These are phyloP conservation scores for Alopecurus myosuroides DNA, from an alignment of 176 grass and related monocot species.

Conservation along the genomic window DNA sequence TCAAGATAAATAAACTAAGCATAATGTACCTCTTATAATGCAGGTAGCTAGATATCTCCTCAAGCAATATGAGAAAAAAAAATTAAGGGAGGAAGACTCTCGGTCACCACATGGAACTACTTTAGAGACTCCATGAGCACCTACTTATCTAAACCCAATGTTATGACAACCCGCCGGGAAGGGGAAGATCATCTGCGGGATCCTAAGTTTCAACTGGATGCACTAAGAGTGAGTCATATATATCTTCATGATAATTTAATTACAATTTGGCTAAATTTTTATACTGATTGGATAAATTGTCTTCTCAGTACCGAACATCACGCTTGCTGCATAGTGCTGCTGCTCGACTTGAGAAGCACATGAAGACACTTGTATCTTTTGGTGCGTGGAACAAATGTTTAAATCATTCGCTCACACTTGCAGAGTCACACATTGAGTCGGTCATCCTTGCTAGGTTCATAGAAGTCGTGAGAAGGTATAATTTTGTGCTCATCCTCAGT, in stretches of 20 bases:
- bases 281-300: conserved; percentile 3
- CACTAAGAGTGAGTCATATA: conserved; percentile 78
- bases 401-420: too few relatives aligned
- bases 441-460: conserved; percentile 92
- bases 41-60: conserved; percentile 87
- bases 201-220: conserved; percentile 91
- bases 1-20: not conserved
- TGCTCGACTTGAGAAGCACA: conserved; percentile 77
- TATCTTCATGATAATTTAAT: not conserved
- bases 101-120: conserved; percentile 94
- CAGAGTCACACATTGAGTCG: conserved; percentile 88
- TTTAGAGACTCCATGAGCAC: conserved; percentile 92
- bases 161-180: conserved; percentile 87
- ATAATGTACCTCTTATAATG: not conserved
- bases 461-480: conserved; percentile 72
- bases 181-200: conserved; percentile 90
- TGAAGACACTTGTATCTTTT: conserved; percentile 71
- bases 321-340: conserved; percentile 88
- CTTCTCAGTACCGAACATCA: conserved; percentile 81
- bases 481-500: not conserved
- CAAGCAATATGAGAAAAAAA: conserved; percentile 90
- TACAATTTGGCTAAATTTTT: not conserved
- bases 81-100: conserved; percentile 81
- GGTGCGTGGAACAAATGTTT: conserved; percentile 99
- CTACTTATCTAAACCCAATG: conserved; percentile 87